phyloP scores from a whole-genome alignment of 202 grass and related monocot species.

The Dendrocalamus latiflorus region DNA sequence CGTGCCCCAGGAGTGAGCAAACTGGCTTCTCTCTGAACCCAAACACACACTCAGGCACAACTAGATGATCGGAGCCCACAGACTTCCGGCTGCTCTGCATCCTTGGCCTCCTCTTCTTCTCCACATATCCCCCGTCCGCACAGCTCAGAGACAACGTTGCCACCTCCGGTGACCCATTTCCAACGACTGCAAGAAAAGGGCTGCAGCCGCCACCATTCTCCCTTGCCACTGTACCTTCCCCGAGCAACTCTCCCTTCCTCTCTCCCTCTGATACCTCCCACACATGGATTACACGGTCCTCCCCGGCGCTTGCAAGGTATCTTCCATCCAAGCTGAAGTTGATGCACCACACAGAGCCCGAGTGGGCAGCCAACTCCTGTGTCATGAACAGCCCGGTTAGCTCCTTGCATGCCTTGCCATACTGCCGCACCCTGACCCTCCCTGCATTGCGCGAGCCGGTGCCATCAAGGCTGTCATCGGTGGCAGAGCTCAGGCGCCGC shows the following conservation, averaged over 20 bases:
- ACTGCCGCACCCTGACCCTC: conserved; percentile 80
- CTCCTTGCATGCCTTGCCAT: conserved; percentile 87
- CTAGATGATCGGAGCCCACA: conserved; percentile 76
- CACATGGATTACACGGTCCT: conserved; percentile 84
- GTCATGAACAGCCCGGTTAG: conserved; percentile 90
- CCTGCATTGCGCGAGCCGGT: conserved; percentile 41
- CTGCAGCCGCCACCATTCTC: conserved; percentile 49
- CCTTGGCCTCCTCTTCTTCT: conserved; percentile 76
- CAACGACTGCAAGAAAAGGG: conserved; percentile 39
- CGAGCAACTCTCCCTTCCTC: conserved; percentile 43
- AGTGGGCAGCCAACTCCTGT: conserved; percentile 71
- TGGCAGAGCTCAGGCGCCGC: conserved; percentile 84
- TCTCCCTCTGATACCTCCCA: conserved; percentile 70
- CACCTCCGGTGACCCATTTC: conserved; percentile 57
- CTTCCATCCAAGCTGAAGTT: conserved; percentile 82
- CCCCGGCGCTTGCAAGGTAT: conserved; percentile 83
- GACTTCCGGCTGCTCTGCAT: conserved; percentile 71
- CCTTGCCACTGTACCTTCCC: conserved; percentile 9
- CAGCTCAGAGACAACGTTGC: conserved; percentile 38
- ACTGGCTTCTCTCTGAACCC: conserved; percentile 76
- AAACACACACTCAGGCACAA: conserved; percentile 78
- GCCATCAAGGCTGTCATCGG: conserved; percentile 70
- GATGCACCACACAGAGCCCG: conserved; percentile 78
- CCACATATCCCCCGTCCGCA: conserved; percentile 37
- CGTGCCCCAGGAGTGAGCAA: conserved; percentile 73